Percentiles rank a stretch among this genome's conserved stretches.
Evolutionary conservation across 1,284 basidiomycete genomes (phyloP).

Genomic region (Mycosarcoma mackinlayi): DNA sequence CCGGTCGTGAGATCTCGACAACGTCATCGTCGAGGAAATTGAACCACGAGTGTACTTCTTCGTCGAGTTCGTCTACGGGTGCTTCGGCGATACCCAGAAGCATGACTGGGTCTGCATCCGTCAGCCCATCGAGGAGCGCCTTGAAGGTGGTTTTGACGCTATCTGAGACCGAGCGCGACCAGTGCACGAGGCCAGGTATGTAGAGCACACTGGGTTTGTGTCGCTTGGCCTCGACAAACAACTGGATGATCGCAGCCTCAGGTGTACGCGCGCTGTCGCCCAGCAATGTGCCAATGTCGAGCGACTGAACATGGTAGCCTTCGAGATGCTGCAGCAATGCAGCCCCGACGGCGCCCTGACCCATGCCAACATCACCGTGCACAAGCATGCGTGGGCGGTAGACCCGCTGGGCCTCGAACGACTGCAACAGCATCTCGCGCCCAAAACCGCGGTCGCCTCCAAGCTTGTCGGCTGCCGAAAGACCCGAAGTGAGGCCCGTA

Average conservation of each 20-base stretch:
- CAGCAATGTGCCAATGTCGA: slow-evolving; percentile 89
- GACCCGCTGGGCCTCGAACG: slow-evolving; percentile 88
- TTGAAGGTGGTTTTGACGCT: slow-evolving; percentile 85
- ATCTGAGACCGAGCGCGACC: slow-evolving; percentile 87
- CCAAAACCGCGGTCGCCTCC: slow-evolving; percentile 59
- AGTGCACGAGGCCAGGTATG: slow-evolving; percentile 87
- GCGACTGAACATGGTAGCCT: slow-evolving; percentile 91
- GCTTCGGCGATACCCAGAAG: slow-evolving; percentile 89
- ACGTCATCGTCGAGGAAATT: slow-evolving; percentile 81
- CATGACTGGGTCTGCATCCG: slow-evolving; percentile 90
- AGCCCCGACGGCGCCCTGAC: slow-evolving; percentile 87
- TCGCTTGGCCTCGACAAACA: slow-evolving; percentile 97
- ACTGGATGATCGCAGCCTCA: slow-evolving; percentile 91
- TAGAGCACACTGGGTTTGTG: slow-evolving; percentile 96
- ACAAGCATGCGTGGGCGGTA: slow-evolving; percentile 90
- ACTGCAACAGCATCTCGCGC: slow-evolving; percentile 71
- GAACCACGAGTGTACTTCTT: slow-evolving; percentile 91
- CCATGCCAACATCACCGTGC: slow-evolving; percentile 86
- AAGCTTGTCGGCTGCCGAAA: slow-evolving; percentile 46
- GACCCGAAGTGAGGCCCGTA: slow-evolving; percentile 59
- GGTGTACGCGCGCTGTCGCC: slow-evolving; percentile 88
- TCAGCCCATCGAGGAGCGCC: slow-evolving; percentile 88
- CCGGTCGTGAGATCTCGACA: slow-evolving; percentile 72
- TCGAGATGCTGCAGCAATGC: slow-evolving; percentile 93
- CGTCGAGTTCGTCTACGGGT: slow-evolving; percentile 77